These are phyloP conservation scores for Boletus sp. DNA, from an alignment of 768 basidiomycete species.

Conservation along the genomic window DNA sequence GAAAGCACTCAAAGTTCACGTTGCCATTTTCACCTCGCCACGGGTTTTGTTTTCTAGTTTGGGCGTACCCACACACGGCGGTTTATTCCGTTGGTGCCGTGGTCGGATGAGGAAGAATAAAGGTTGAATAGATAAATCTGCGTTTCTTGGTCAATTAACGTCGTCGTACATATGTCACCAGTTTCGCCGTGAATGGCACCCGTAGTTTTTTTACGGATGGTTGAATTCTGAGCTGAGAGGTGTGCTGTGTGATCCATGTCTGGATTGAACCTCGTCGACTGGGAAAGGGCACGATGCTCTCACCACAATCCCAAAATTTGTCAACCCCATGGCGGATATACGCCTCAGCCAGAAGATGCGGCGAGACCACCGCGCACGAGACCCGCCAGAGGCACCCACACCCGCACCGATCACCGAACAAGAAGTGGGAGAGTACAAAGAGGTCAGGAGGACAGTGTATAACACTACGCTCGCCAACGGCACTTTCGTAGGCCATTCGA, in stretches of 20 bases:
- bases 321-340: slow-evolving; percentile 28
- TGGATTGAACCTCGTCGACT: neutral
- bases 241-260: neutral
- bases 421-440: slow-evolving; percentile 91
- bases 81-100: slow-evolving; percentile 28
- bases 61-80: slow-evolving; percentile 26
- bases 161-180: slow-evolving; percentile 4
- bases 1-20: too few relatives aligned
- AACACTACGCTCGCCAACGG: too few relatives aligned
- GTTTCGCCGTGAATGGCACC: slow-evolving; percentile 10
- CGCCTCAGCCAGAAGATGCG: slow-evolving; percentile 42
- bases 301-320: neutral
- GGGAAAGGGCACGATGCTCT: neutral
- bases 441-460: too few relatives aligned
- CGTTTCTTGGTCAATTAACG: slow-evolving; percentile 16
- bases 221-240: neutral
- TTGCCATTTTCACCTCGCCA: neutral
- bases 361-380: slow-evolving; percentile 31
- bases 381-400: slow-evolving; percentile 45
- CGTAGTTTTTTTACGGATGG: neutral
- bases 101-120: slow-evolving; percentile 32
- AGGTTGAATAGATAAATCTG: slow-evolving; percentile 5
- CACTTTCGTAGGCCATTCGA: too few relatives aligned
- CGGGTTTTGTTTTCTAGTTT: slow-evolving; percentile 15
- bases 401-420: slow-evolving; percentile 83